Evolutionary conservation across 345 rosid species (phyloP).

Genomic region (Melastoma malabathricum): DNA sequence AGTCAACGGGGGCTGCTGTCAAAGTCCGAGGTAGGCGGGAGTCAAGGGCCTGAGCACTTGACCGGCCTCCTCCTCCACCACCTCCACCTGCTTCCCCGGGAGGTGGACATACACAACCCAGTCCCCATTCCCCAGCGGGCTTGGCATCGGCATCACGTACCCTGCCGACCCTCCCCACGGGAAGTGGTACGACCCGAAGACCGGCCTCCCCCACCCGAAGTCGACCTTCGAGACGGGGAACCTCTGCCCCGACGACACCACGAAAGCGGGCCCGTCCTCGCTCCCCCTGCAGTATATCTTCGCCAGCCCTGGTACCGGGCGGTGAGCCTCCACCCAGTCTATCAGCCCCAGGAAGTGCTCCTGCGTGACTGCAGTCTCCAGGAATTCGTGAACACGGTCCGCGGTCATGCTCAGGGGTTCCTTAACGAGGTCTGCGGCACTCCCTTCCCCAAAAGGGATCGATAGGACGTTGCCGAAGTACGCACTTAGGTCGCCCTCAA

Average conservation of each 20-base stretch:
- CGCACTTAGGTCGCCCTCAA: slow-evolving; percentile 11
- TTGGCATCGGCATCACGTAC: slow-evolving; percentile 62
- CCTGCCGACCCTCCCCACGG: slow-evolving; percentile 43
- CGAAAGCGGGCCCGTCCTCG: slow-evolving; percentile 38
- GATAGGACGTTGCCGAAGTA: slow-evolving; percentile 68
- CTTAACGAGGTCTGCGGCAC: slow-evolving; percentile 19
- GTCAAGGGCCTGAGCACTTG: slow-evolving; percentile 23
- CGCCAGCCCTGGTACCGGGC: slow-evolving; percentile 37
- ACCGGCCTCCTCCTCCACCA: slow-evolving; percentile 22
- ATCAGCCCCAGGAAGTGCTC: slow-evolving; percentile 64
- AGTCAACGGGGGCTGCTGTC: neutral
- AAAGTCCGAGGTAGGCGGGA: slow-evolving; percentile 10
- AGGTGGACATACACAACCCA: slow-evolving; percentile 54
- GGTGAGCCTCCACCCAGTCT: slow-evolving; percentile 65
- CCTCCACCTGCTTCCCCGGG: slow-evolving; percentile 12
- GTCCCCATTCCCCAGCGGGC: slow-evolving; percentile 33
- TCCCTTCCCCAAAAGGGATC: slow-evolving; percentile 36
- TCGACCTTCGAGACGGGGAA: slow-evolving; percentile 37
- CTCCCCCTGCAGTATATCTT: slow-evolving; percentile 28
- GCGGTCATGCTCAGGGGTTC: slow-evolving; percentile 46
- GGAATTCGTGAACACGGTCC: slow-evolving; percentile 33
- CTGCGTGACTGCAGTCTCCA: slow-evolving; percentile 22
- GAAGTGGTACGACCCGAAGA: slow-evolving; percentile 47
- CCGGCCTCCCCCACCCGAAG: slow-evolving; percentile 50
- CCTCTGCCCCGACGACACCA: slow-evolving; percentile 60